A percentile compares a stretch with the other conserved stretches of the same genome.
Conservation (phyloP, 495 filamentous ascomycete species). For the Trichodelitschia bisporula region DNA sequence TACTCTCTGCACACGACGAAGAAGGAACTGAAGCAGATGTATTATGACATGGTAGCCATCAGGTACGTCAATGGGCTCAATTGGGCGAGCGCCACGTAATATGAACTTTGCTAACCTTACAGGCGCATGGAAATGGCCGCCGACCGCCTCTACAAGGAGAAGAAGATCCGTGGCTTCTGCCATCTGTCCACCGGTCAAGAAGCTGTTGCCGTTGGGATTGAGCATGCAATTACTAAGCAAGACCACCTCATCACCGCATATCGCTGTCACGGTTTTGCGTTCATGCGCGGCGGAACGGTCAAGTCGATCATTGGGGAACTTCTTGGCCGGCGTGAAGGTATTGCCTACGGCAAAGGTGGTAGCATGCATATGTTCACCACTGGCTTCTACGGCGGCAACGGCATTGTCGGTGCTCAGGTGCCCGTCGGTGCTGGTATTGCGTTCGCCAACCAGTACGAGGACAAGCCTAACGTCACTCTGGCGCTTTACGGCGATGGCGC, state of each 20-base stretch:
- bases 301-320: slow-evolving; percentile 92
- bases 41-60: slow-evolving; percentile 85
- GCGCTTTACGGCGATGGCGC: slow-evolving; percentile 94
- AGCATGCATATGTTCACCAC: slow-evolving; percentile 99
- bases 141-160: slow-evolving; percentile 95
- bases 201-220: slow-evolving; percentile 89
- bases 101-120: slow-evolving; percentile 1
- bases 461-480: slow-evolving; percentile 59
- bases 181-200: slow-evolving; percentile 95
- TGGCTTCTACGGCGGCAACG: slow-evolving; percentile 95
- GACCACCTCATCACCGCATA: slow-evolving; percentile 96
- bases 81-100: neutral
- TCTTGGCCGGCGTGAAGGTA: slow-evolving; percentile 80
- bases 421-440: slow-evolving; percentile 91
- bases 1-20: slow-evolving; percentile 87
- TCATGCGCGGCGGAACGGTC: slow-evolving; percentile 85
- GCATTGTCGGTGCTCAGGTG: slow-evolving; percentile 96
- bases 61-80: slow-evolving; percentile 34
- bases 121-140: slow-evolving; percentile 99
- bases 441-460: slow-evolving; percentile 88
- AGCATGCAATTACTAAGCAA: slow-evolving; percentile 72
- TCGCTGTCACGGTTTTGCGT: slow-evolving; percentile 91
- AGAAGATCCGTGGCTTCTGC: slow-evolving; percentile 99
- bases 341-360: slow-evolving; percentile 94
- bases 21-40: slow-evolving; percentile 95